Conservation (phyloP, 1,284 basidiomycete species). For the Leccinum angustisporum region DNA sequence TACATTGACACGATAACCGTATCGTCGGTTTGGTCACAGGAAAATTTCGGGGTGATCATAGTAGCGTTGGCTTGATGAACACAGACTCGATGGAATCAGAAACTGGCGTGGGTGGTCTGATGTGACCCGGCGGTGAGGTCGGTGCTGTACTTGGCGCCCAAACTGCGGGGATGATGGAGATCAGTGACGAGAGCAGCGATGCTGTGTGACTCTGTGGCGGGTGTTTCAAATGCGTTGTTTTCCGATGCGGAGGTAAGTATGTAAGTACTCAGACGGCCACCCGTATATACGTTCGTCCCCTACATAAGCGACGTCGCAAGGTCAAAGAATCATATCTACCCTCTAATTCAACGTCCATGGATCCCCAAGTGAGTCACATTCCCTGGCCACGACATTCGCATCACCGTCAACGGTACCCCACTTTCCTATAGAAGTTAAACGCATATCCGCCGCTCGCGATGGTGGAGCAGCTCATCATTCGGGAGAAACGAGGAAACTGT, state of each 20-base stretch:
- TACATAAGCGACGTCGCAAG: slow-evolving; percentile 11
- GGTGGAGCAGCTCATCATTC: slow-evolving; percentile 71
- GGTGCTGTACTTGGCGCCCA: neutral
- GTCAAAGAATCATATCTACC: neutral
- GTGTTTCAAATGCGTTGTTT: neutral
- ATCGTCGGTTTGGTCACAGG: slow-evolving; percentile 64
- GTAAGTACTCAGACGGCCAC: too few species aligned
- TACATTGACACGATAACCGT: slow-evolving; percentile 64
- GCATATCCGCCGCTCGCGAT: slow-evolving; percentile 67
- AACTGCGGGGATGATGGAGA: neutral
- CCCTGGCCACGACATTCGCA: neutral
- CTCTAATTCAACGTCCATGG: slow-evolving; percentile 42
- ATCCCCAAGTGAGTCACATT: slow-evolving; percentile 51
- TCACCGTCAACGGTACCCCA: slow-evolving; percentile 2
- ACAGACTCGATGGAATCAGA: neutral
- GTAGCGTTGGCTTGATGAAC: neutral
- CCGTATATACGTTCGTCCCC: neutral
- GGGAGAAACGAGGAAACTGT: slow-evolving; percentile 84
- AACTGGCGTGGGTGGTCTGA: neutral
- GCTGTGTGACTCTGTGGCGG: neutral
- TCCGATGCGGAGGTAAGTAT: too few species aligned
- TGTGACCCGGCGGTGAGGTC: neutral
- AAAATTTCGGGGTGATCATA: slow-evolving; percentile 83
- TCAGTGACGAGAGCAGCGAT: neutral
- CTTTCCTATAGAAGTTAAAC: slow-evolving; percentile 52